phyloP scores from a whole-genome alignment of 345 rosid genomes.

The Angophora floribunda region DNA sequence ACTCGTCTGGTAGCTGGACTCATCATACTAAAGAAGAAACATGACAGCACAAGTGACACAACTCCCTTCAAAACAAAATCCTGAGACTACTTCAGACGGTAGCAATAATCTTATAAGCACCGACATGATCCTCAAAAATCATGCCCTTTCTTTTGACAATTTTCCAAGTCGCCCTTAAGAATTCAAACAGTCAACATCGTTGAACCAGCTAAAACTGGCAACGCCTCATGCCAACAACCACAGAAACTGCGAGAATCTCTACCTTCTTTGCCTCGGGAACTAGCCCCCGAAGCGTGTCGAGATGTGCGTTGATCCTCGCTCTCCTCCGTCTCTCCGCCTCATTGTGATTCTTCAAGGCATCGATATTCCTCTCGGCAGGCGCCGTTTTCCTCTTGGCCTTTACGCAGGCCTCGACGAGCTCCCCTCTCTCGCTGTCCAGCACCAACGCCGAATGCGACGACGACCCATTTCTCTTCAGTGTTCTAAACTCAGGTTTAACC shows the following conservation, averaged over 20 bases:
- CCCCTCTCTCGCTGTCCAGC: conserved; percentile 38
- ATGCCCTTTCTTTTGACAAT: neutral
- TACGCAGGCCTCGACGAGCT: conserved; percentile 24
- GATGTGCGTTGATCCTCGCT: conserved; percentile 41
- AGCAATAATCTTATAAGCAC: neutral
- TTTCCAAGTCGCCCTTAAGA: neutral
- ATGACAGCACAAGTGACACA: neutral
- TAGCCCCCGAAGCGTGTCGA: conserved; percentile 35
- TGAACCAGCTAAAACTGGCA: neutral
- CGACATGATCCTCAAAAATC: neutral
- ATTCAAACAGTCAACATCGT: neutral
- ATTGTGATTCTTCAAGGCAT: conserved; percentile 45
- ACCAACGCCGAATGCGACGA: conserved; percentile 6
- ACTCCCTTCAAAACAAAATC: neutral
- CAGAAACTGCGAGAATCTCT: neutral
- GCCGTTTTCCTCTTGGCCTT: conserved; percentile 8
- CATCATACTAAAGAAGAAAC: neutral
- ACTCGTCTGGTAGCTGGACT: neutral
- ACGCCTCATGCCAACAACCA: neutral
- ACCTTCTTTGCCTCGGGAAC: conserved; percentile 41
- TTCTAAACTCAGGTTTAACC: neutral
- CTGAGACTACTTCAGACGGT: neutral
- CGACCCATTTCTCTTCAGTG: neutral
- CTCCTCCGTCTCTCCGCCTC: conserved; percentile 52
- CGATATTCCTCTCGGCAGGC: conserved; percentile 13